Evolutionary conservation across 495 filamentous ascomycete species (phyloP), one percentile per base, ranked within the genome.

Genomic region (Sordaria brevicollis): DNA sequence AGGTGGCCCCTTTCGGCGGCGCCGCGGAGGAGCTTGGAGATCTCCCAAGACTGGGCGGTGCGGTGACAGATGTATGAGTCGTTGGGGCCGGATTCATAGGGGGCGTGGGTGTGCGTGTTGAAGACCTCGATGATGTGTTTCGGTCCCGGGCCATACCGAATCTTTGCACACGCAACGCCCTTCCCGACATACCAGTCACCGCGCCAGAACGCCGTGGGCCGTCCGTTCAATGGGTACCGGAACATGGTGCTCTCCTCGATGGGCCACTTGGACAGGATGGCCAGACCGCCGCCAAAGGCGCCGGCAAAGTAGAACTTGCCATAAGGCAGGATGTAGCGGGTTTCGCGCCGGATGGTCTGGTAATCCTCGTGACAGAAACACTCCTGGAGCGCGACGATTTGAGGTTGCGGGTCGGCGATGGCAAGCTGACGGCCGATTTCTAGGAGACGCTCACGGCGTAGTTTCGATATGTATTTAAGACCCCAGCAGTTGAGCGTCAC

Each of bases 101-200:
- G 93, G 10, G 95, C 91, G 77, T 98, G 95, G 5, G 97, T 85
- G 84, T 96, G 93, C 31, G 95, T 99, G 76, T 92, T 94, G 79
- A 99, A 98, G 2, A 98, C 93, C 76, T 98, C 94, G 25, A 88
- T 79, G n/a, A 95, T 82, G 73, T 94, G 90, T 71, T 88, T 85
- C 21, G 77, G 76, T 0, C 80, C 86, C 5, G 88, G 82, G 1
- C 93, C 93, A 70, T 89, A 90, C 13, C 92, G 84, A 65, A 98
- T 90, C 67, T 87, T 84, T 6, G 94, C 94, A 75, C 88, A 91
- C 8, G 95, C 95, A 2, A 99, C 92, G 6, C 95, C 95, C 78
- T 98, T 97, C 0, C 96, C 95, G 6, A 97, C 94, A 74, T 84
- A 94, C 92, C 93, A 96, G 80, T 97, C 95, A 5, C 95, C 95